Conservation (phyloP, 352 stramenopile genomes). For the Blastocystis sp. region DNA sequence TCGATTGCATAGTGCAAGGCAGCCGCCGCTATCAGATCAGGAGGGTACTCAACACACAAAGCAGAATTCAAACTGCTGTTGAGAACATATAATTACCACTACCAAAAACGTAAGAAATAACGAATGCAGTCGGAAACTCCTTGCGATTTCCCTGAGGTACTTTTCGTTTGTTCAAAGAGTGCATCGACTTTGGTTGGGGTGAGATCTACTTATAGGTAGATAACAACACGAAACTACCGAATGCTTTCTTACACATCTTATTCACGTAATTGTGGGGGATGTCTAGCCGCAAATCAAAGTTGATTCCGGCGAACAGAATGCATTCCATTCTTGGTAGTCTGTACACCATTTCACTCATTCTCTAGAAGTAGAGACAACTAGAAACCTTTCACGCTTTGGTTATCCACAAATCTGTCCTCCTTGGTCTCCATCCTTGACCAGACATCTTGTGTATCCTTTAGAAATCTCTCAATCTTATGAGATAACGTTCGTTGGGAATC, state of each 20-base stretch:
- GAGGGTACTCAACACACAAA: background rate
- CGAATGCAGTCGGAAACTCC: background rate
- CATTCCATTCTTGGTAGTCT: constrained; percentile 27
- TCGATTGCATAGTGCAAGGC: background rate
- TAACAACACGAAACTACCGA: background rate
- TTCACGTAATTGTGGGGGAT: constrained; percentile 48
- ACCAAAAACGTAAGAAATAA: background rate
- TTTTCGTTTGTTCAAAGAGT: constrained; percentile 16
- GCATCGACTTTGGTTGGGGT: background rate
- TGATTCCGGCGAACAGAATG: constrained; percentile 16
- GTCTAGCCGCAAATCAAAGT: constrained; percentile 22
- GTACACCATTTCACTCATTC: background rate
- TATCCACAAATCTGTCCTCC: background rate
- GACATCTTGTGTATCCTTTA: background rate
- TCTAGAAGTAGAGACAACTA: constrained; percentile 11
- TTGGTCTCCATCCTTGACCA: background rate
- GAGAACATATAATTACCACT: background rate
- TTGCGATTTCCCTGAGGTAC: constrained; percentile 6
- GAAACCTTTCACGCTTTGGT: background rate
- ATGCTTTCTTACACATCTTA: background rate
- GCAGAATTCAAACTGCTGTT: background rate
- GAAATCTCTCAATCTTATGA: background rate
- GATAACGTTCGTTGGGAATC: constrained; percentile 10
- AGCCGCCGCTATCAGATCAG: background rate
- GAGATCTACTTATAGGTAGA: background rate